Base-by-base conservation (phyloP, 306 rosid species). In the Cyamopsis tetragonoloba region DNA sequence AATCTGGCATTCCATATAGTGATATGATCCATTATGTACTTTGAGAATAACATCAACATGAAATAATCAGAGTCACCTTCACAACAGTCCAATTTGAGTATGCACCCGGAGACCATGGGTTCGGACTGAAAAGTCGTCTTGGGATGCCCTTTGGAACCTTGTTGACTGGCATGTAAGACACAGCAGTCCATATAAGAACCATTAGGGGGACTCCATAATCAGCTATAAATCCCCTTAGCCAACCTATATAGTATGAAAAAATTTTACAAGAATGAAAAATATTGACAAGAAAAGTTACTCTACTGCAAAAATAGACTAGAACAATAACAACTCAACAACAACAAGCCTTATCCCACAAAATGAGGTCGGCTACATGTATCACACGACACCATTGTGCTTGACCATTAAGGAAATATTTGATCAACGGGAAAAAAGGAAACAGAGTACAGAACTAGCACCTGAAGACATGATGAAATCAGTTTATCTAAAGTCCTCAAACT, bases 91-190 rank as follows among this genome's bases (percentile, higher is more conserved):
- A 89, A 65, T 87, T 92, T 56, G 98, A 80, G 85, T 89, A 89
- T 63, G 98, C 98, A 44, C 96, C 96, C 58, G 77, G 82, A 44
- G 98, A 89, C 98, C 98, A 89, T 70, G 98, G 98, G 62, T 92
- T 89, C 53, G 98, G 98, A 81, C 98, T 92, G 73, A 82, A 85
- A 85, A 92, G 96, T 35, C 98, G 82, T 68, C 98, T 84, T 2
- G 98, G 98, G 80, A 92, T 67, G 79, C 98, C 98, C 62, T 46
- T 84, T 20, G 98, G 98, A 58, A 89, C 96, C 15, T 85, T 59
- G 53, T 92, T 92, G 49, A 54, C 83, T 4, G 98, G 98, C 49
- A 92, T 87, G 81, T 92, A 92, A 57, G 98, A 92, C 56, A 84
- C 73, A 37, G 76, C 92, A 58, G 96, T 92, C 98, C 98, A 92